Base-by-base conservation (phyloP, 2,329 filamentous ascomycete genomes). In the Ophiognomonia clavigignenti-juglandacearum region DNA sequence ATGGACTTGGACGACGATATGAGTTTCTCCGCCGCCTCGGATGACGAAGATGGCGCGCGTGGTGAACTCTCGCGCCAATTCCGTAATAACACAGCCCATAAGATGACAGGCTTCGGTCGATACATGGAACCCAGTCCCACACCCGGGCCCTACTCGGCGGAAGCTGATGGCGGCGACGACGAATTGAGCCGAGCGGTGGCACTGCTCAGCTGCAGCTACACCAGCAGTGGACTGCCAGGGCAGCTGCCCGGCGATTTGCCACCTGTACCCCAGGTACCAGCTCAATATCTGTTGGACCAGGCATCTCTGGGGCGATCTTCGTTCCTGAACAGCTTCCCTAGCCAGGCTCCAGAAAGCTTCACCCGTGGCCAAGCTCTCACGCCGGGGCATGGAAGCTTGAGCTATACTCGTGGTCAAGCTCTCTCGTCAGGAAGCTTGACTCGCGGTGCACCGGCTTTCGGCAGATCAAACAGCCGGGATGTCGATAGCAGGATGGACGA, bases 111-210 rank as follows among this genome's bases (percentile, higher is more conserved):
- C 59, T 75, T 90, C 62, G 78, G 82, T 66, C 83, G 86, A 51
- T 83, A 90, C 53, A 82, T 87, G 53, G 86, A 91, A 56, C 78
- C 78, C 50, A 83, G 89, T 26, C 89, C 90, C 23, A 78, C 79
- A 27, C 95, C 90, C 2, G 90, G 88, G 6, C 88, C 90, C 31
- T 81, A 80, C 56, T 84, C 82, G 8, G 85, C 88, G 47, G 83
- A 92, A 58, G 89, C 95, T n/a, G n/a, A n/a, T n/a, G n/a, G n/a
- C n/a, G n/a, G n/a, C 54, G 91, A 95, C 61, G 34, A 45, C 27
- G 85, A 95, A 55, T 76, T 97, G 50, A 92, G 90, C 18, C 91
- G 91, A 13, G 91, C 92, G 3, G 88, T 96, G 41, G 88, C 93
- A 57, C 74, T 96, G 55, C 81, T 96, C 53, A 92, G 87, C 67